A percentile compares a stretch with the other conserved stretches of the same genome.
These are phyloP conservation scores for Ogataea kodamae DNA, from an alignment of 805 yeast species.

Conservation along the genomic window DNA sequence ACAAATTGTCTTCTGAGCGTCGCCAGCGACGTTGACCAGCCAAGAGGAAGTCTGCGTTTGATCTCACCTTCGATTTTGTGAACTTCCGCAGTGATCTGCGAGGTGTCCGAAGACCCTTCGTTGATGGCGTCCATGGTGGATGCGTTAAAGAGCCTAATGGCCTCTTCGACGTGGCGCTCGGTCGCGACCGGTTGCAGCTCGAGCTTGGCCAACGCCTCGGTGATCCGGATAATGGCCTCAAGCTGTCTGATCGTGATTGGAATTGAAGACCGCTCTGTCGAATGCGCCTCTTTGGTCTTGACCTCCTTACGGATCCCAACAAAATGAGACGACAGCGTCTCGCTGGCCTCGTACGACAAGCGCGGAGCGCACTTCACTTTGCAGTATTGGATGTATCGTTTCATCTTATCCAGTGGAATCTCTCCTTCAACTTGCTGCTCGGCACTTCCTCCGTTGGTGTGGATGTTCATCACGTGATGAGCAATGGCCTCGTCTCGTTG, in stretches of 20 bases:
- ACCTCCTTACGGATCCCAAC: constrained; percentile 84
- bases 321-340: constrained; percentile 84
- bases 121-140: constrained; percentile 91
- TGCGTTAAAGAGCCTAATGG: constrained; percentile 88
- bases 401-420: constrained; percentile 87
- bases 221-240: constrained; percentile 94
- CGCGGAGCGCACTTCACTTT: constrained; percentile 91
- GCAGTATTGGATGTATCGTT: constrained; percentile 87
- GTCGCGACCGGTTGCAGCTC: constrained; percentile 79
- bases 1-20: constrained; percentile 83
- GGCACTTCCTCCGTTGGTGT: constrained; percentile 63
- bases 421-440: constrained; percentile 66
- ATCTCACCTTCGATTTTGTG: constrained; percentile 78
- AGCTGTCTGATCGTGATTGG: constrained; percentile 97
- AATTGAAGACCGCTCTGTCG: constrained; percentile 87
- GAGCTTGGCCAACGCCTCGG: constrained; percentile 90
- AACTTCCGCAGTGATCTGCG: constrained; percentile 65
- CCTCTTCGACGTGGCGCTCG: constrained; percentile 91
- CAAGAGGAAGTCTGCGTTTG: constrained; percentile 88
- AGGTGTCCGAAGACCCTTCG: constrained; percentile 49
- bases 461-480: constrained; percentile 90
- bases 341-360: constrained; percentile 83
- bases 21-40: constrained; percentile 89
- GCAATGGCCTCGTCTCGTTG: constrained; percentile 86
- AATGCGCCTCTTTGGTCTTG: constrained; percentile 72